Conservation (phyloP, 768 basidiomycete species). For the Pleurotus citrinopileatus region DNA sequence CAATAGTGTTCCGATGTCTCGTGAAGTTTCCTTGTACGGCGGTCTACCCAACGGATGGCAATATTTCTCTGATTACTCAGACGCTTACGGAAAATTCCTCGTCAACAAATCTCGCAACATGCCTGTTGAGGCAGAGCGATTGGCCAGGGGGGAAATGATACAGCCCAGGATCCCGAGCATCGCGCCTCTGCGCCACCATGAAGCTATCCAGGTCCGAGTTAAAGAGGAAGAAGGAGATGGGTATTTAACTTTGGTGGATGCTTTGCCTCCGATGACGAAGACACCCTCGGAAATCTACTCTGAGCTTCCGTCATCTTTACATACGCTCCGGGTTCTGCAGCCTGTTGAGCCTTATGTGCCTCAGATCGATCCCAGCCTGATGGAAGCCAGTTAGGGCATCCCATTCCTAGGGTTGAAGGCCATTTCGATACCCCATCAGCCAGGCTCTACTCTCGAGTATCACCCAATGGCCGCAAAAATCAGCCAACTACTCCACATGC, state of each 20-base stretch:
- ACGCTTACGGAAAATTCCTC: constrained; percentile 27
- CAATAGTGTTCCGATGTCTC: constrained; percentile 34
- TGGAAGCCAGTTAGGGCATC: no score
- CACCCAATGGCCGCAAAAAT: no score
- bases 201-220: background rate
- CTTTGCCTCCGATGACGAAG: constrained; percentile 7
- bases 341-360: background rate
- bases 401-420: no score
- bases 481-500: no score
- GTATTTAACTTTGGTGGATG: background rate
- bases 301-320: constrained; percentile 5
- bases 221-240: background rate
- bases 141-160: constrained; percentile 5
- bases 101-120: constrained; percentile 7
- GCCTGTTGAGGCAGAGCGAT: constrained; percentile 6
- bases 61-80: constrained; percentile 32
- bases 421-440: no score
- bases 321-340: background rate
- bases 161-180: constrained; percentile 38
- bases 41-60: constrained; percentile 50
- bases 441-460: no score
- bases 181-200: constrained; percentile 24
- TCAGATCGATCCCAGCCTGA: constrained; percentile 10
- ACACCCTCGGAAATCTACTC: background rate
- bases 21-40: constrained; percentile 44